Conservation (phyloP, 2,329 filamentous ascomycete species). For the Claviceps purpurea region DNA sequence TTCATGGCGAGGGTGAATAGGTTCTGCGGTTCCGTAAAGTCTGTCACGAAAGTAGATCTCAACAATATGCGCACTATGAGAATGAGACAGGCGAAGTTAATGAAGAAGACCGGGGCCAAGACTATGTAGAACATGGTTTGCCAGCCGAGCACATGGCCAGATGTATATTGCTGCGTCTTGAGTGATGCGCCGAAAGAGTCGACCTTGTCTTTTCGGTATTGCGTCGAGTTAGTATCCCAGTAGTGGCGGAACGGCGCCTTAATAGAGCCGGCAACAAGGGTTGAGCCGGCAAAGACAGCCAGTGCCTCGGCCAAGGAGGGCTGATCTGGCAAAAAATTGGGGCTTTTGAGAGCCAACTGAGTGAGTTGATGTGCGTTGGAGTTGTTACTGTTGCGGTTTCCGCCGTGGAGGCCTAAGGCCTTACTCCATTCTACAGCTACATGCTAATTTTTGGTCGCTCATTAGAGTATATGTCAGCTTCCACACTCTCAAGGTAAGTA, state of each 20-base stretch:
- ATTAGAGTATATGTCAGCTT: neutral
- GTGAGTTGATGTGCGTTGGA: constrained; percentile 43
- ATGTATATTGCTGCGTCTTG: constrained; percentile 55
- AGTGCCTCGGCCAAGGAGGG: constrained; percentile 64
- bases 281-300: constrained; percentile 55
- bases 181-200: constrained; percentile 54
- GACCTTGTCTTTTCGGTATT: constrained; percentile 23
- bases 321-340: constrained; percentile 31
- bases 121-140: constrained; percentile 55
- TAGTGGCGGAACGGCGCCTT: constrained; percentile 47
- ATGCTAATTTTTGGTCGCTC: constrained; percentile 17
- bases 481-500: neutral
- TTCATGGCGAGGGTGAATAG: constrained; percentile 61
- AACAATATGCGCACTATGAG: constrained; percentile 36
- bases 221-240: constrained; percentile 27
- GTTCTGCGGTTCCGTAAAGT: constrained; percentile 68
- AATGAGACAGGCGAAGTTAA: constrained; percentile 50
- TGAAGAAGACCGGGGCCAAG: constrained; percentile 49
- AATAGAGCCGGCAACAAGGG: constrained; percentile 46
- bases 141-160: constrained; percentile 45
- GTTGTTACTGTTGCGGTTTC: constrained; percentile 39
- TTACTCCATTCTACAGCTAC: constrained; percentile 40
- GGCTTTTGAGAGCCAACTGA: constrained; percentile 32
- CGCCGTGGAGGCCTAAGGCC: constrained; percentile 42
- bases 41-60: constrained; percentile 50